Base-by-base conservation (phyloP, 306 rosid genomes). In the Mucuna pruriens region DNA sequence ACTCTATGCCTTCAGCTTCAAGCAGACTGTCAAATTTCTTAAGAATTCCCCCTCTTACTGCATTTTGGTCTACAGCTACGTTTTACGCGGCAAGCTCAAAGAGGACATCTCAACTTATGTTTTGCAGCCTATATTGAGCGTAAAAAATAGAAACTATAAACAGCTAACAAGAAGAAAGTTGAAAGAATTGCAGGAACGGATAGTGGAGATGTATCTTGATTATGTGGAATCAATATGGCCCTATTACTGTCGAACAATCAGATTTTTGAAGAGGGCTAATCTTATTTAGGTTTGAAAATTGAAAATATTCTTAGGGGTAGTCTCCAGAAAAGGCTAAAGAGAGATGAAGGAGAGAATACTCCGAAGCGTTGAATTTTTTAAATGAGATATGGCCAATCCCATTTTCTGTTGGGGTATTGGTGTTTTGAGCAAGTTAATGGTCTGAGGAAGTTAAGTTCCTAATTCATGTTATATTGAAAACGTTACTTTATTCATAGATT, bases 191-290 rank as follows among this genome's bases (percentile, higher is more conserved):
- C 85, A 83, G 81, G 91, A 61, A 58, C 78, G 90, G 86, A 19
- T 85, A 26, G 34, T 80, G 79, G 97, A 94, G 84, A 86, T 61
- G 83, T 92, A 89, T 84, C 94, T 92, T 45, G 98, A 94, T 80
- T 92, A 15, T 81, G 86, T 90, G 78, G 98, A 94, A 88, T 94
- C 89, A 19, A 87, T 92, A 82, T 94, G 98, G 98, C 98, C 98
- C 45, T 77, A 17, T 81, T 94, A 94, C 76, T 90, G 96, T 85
- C 87, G 93, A 78, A 70, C 90, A 77, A 86, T 94, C 84, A 91
- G 98, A 82, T 88, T 92, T 84, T 81, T 94, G 65, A 94, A 90
- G 90, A 83, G 88, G 81, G 90, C 98, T 82, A 88, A 94, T 85
- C 93, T 94, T 77, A 88, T 92, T 82, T 94, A 89, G 88, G 67